Evolutionary conservation across 2,329 filamentous ascomycete genomes (phyloP), one percentile per base, ranked within the genome.

Genomic region (Malbranchea cinnamomea): DNA sequence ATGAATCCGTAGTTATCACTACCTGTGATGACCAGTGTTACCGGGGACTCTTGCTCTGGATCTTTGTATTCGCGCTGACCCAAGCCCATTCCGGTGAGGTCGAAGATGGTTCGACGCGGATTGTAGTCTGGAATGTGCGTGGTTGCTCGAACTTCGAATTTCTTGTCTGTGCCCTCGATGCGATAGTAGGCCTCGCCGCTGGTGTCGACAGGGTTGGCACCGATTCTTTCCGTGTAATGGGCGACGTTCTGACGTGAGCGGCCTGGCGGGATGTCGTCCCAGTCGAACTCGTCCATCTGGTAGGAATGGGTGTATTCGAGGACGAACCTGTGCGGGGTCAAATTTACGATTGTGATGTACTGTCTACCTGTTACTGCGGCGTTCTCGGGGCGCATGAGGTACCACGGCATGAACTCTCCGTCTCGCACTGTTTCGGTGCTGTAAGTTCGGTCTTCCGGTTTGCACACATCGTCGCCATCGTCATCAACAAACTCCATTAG

Each of bases 1-100:
- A 41, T 48, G 53, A 38, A 47, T 51, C 5, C 41, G 37, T 3
- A 25, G 8, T 49, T 49, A 8, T 52, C 44, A 18, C 53, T 45
- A 8, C 49, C 51, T n/a, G 48, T 53, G 20, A 58, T 37, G 18
- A 56, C 49, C 41, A 53, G 54, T 7, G 23, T 25, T 25, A 25
- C 23, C 11, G 23, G 15, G 12, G 23, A 7, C 23, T 25, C 23
- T 14, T 25, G 23, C 23, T 25, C 23, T 12, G 23, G 23, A 14
- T 25, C 6, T 14, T 25, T 25, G 11, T 25, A 25, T 7, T 25
- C 23, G 8, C 23, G 23, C 11, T 25, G 23, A 12, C 23, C 23
- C 7, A 12, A 7, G 8, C 23, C 23, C 11, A 25, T 25, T 12
- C 6, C 11, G 11, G 8, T 25, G 8, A 25, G 23, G 23, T 25